Conservation (phyloP, 805 yeast genomes). For the Huiozyma sinensis region DNA sequence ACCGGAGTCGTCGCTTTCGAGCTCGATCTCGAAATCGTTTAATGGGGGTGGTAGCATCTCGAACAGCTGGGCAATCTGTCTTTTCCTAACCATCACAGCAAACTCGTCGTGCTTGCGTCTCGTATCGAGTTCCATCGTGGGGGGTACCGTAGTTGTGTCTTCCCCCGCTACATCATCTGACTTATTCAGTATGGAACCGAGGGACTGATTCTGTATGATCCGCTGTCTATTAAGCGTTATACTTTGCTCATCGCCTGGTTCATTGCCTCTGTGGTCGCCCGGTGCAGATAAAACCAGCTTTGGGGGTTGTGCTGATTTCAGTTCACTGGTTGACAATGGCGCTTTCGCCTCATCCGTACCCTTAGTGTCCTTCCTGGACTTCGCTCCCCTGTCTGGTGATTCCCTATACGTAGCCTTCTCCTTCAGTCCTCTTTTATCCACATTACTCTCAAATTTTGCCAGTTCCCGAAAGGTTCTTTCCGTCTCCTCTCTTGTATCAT, state of each 20-base stretch:
- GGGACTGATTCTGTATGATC: slow-evolving; percentile 6
- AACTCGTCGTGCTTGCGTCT: not conserved
- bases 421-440: slow-evolving; percentile 26
- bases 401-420: slow-evolving; percentile 2
- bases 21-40: slow-evolving; percentile 37
- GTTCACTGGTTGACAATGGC: slow-evolving; percentile 10
- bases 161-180: not conserved
- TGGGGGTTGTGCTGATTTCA: slow-evolving; percentile 1
- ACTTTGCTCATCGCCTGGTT: slow-evolving; percentile 14
- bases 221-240: slow-evolving; percentile 23
- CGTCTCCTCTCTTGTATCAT: slow-evolving; percentile 56
- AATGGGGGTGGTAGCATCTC: slow-evolving; percentile 32
- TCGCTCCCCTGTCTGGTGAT: slow-evolving; percentile 15
- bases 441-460: slow-evolving; percentile 33
- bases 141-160: not conserved
- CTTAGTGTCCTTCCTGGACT: slow-evolving; percentile 10
- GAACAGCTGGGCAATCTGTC: slow-evolving; percentile 16
- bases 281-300: slow-evolving; percentile 30
- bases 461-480: slow-evolving; percentile 30
- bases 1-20: slow-evolving; percentile 26
- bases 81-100: slow-evolving; percentile 7
- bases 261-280: slow-evolving; percentile 8
- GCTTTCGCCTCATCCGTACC: slow-evolving; percentile 9
- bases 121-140: not conserved
- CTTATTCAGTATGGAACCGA: slow-evolving; percentile 3